Evolutionary conservation across 495 filamentous ascomycete genomes (phyloP).

Genomic region (Annulohypoxylon stygium): DNA sequence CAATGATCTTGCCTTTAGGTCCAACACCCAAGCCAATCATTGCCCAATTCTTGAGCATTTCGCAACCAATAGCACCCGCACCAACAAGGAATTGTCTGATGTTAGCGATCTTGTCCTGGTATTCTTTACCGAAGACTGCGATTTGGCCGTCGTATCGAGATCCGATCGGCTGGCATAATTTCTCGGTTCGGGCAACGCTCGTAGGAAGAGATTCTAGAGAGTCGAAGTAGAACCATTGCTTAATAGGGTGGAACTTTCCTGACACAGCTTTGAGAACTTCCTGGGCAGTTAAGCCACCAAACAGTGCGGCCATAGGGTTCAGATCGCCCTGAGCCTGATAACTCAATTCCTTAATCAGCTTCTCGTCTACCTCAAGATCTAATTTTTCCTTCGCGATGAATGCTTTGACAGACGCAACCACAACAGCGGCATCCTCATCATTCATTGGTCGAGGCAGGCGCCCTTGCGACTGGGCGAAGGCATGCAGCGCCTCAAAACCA

Average conservation of each 20-base stretch:
- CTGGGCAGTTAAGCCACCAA: constrained; percentile 94
- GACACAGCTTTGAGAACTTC: constrained; percentile 98
- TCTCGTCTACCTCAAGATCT: constrained; percentile 86
- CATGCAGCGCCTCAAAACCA: constrained; percentile 92
- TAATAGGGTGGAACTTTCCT: constrained; percentile 93
- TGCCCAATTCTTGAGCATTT: constrained; percentile 99
- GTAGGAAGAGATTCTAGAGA: constrained; percentile 93
- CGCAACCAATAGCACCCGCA: constrained; percentile 97
- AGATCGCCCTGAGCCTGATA: constrained; percentile 96
- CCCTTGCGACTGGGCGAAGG: constrained; percentile 78
- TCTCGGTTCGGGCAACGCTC: constrained; percentile 79
- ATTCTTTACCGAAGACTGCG: constrained; percentile 93
- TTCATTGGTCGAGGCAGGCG: constrained; percentile 86
- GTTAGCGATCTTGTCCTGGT: constrained; percentile 92
- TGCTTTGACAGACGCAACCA: constrained; percentile 77
- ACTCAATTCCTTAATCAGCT: constrained; percentile 91
- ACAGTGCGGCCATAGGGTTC: constrained; percentile 92
- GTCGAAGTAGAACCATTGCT: constrained; percentile 97
- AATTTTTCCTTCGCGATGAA: constrained; percentile 78
- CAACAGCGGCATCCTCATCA: constrained; percentile 82
- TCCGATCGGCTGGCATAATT: constrained; percentile 84
- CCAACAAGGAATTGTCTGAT: constrained; percentile 94
- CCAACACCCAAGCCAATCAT: constrained; percentile 97
- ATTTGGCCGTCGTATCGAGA: constrained; percentile 97
- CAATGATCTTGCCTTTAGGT: constrained; percentile 85